Evolutionary conservation across 768 basidiomycete genomes (phyloP).

Genomic region (Lentinula raphanica): DNA sequence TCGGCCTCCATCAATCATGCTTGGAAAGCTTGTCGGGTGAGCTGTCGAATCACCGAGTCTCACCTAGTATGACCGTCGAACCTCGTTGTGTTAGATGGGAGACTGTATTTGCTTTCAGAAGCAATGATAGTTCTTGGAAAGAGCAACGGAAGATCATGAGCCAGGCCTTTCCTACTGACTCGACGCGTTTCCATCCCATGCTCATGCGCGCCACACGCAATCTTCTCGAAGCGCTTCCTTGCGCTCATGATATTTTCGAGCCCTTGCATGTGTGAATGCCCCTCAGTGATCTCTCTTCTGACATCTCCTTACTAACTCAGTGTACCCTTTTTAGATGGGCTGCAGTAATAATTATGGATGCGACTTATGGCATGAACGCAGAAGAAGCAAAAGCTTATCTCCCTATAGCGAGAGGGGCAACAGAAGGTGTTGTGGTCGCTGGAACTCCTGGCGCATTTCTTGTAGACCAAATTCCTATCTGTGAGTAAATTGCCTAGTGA

Average conservation of each 20-base stretch:
- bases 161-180: background rate
- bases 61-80: background rate
- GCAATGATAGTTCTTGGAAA: background rate
- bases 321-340: conserved; percentile 7
- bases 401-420: conserved; percentile 9
- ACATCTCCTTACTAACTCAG: background rate
- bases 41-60: background rate
- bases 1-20: conserved; percentile 6
- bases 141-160: background rate
- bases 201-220: background rate
- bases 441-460: conserved; percentile 19
- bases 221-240: background rate
- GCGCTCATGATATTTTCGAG: background rate
- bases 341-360: conserved; percentile 19
- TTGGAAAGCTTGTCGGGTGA: conserved; percentile 11
- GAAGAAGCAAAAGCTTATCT: background rate
- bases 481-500: conserved; percentile 8
- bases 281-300: no score
- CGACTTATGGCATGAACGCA: conserved; percentile 23
- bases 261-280: background rate
- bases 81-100: conserved; percentile 4
- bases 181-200: background rate
- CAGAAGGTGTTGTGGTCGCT: conserved; percentile 3
- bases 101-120: background rate
- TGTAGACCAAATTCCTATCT: conserved; percentile 32